Evolutionary conservation across 371 early-diverging fungal genomes (phyloP).

Genomic region (Mortierella sp.): DNA sequence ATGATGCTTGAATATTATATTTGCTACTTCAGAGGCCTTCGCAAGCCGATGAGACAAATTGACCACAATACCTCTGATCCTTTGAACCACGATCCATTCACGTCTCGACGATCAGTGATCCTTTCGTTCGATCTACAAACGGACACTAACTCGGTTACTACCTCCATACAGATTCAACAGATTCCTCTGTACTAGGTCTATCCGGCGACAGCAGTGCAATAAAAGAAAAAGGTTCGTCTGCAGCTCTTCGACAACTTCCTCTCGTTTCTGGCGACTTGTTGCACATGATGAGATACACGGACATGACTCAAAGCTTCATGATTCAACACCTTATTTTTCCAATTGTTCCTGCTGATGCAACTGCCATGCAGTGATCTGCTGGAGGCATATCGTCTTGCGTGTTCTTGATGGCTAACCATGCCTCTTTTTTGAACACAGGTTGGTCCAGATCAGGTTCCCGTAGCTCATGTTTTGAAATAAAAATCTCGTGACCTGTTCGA

Average conservation of each 20-base stretch:
- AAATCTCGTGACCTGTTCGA: too few species aligned
- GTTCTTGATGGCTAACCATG: too few species aligned
- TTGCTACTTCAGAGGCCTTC: slow-evolving; percentile 56
- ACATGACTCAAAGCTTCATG: slow-evolving; percentile 36
- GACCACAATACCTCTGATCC: slow-evolving; percentile 20
- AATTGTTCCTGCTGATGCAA: slow-evolving; percentile 55
- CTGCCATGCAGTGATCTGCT: not conserved
- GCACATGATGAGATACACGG: slow-evolving; percentile 40
- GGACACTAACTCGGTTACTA: not conserved
- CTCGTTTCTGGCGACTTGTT: not conserved
- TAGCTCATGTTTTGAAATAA: too few species aligned
- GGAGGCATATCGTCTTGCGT: too few species aligned
- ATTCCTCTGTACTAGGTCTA: not conserved
- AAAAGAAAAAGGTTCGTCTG: slow-evolving; percentile 12
- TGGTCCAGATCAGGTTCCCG: too few species aligned
- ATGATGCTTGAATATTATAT: slow-evolving; percentile 53
- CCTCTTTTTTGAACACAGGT: too few species aligned
- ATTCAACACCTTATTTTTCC: slow-evolving; percentile 30
- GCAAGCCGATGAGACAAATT: slow-evolving; percentile 54
- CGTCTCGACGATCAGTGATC: not conserved
- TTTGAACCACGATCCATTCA: not conserved
- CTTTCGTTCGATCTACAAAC: not conserved
- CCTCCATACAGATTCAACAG: not conserved
- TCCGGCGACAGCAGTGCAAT: not conserved
- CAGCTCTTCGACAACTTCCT: not conserved